phyloP scores from a whole-genome alignment of 2,329 filamentous ascomycete species.

The Mycosphaerelloides madeirae region DNA sequence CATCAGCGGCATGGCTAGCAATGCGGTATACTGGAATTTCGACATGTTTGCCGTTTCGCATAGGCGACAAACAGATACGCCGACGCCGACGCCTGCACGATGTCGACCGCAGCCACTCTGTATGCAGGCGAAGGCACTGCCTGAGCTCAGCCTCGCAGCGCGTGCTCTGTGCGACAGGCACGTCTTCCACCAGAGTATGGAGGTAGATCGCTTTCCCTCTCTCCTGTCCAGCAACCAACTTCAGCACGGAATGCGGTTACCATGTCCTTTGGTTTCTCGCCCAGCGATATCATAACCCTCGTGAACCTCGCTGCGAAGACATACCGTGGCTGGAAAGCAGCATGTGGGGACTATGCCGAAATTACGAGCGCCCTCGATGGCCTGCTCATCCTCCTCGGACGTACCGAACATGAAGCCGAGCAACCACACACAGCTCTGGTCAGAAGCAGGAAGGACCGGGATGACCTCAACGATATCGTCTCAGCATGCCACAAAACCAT shows the following conservation, averaged over 20 bases:
- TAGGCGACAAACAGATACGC: too few relatives aligned
- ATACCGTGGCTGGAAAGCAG: slow-evolving; percentile 7
- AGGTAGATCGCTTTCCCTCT: too few relatives aligned
- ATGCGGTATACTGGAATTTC: too few relatives aligned
- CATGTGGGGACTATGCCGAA: slow-evolving; percentile 11
- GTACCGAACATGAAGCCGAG: slow-evolving; percentile 1
- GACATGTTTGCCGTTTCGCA: too few relatives aligned
- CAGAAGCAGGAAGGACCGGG: not conserved
- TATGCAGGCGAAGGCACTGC: too few relatives aligned
- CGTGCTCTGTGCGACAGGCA: too few relatives aligned
- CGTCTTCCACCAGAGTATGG: too few relatives aligned
- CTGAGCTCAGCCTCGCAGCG: too few relatives aligned
- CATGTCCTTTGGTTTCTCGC: slow-evolving; percentile 3
- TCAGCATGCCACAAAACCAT: not conserved
- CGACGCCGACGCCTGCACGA: too few relatives aligned
- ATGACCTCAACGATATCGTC: slow-evolving; percentile 1
- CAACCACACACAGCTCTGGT: not conserved
- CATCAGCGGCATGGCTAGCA: too few relatives aligned
- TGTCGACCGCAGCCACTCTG: too few relatives aligned
- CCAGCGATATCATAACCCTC: not conserved
- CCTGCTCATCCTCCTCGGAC: not conserved
- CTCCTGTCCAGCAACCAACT: too few relatives aligned
- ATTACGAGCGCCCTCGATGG: slow-evolving; percentile 4
- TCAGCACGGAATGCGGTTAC: not conserved
- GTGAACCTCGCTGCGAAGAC: slow-evolving; percentile 1